phyloP scores from a whole-genome alignment of 352 stramenopile genomes.

The Phytophthora sojae region DNA sequence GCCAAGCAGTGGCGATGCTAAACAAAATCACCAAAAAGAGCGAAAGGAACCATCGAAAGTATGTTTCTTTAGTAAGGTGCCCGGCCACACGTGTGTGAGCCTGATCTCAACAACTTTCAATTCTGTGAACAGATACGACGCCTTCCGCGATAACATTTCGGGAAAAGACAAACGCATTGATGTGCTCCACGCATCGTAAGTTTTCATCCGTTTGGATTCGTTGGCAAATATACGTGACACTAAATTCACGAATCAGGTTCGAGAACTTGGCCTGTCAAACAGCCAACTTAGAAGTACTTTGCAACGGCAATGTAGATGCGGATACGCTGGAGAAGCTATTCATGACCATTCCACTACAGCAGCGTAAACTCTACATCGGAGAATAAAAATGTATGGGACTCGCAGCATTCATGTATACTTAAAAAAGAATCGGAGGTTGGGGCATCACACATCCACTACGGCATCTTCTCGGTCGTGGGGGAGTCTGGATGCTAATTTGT shows the following conservation, averaged over 20 bases:
- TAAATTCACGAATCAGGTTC: slow-evolving; percentile 36
- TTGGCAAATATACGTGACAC: neutral
- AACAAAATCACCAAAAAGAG: slow-evolving; percentile 43
- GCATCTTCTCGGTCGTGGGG: slow-evolving; percentile 74
- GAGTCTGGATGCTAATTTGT: slow-evolving; percentile 73
- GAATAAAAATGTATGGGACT: neutral
- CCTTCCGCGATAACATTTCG: slow-evolving; percentile 36
- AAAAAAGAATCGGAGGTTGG: neutral
- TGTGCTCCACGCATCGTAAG: slow-evolving; percentile 41
- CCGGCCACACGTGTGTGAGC: neutral
- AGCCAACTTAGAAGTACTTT: slow-evolving; percentile 50
- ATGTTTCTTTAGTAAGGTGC: neutral
- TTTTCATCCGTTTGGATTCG: neutral
- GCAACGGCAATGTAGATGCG: slow-evolving; percentile 43
- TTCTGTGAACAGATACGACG: slow-evolving; percentile 34
- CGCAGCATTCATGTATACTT: neutral
- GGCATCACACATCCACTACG: slow-evolving; percentile 67
- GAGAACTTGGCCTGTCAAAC: slow-evolving; percentile 50
- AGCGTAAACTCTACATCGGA: slow-evolving; percentile 33
- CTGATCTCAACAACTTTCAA: neutral
- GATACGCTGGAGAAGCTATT: slow-evolving; percentile 58
- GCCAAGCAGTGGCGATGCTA: slow-evolving; percentile 48
- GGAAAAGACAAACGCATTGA: slow-evolving; percentile 44
- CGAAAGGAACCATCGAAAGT: slow-evolving; percentile 58
- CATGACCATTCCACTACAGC: slow-evolving; percentile 48